Evolutionary conservation across 2,329 filamentous ascomycete species (phyloP), one percentile per base, ranked within the genome.

Genomic region (Hypoxylon sp.): DNA sequence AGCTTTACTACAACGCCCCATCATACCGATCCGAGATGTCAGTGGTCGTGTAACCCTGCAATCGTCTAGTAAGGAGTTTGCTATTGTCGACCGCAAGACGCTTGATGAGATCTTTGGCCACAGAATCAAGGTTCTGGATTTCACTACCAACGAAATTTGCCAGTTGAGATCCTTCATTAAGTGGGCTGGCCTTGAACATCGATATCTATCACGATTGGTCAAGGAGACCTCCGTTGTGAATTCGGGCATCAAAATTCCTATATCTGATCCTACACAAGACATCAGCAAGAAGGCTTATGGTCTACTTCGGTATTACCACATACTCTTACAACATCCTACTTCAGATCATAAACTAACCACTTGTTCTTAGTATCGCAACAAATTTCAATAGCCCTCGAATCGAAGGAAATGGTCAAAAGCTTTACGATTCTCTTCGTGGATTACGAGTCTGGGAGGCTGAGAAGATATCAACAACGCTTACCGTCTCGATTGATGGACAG

Each of bases 71-170:
- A 62, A 50, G 0, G 62, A 73, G 2, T 83, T 83, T 53, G 75
- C 73, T 10, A 76, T 83, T 1, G 57, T 73, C 1, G 81, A 83
- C 53, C 77, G 78, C 24, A 73, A 80, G 6, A 17, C 42, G 0
- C 56, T 81, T 1, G 55, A 50, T 0, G 67, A 73, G 2, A 55
- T 66, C 0, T 83, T 83, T 52, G 19, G 53, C 0, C 19, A 56
- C 4, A 72, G 63, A 10, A 74, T 77, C 2, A 80, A 77, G 51
- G 62, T 79, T 2, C 70, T 83, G 0, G 80, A 82, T 61, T 82
- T 81, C 55, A 68, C 50, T 0, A 51, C 81, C 1, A 73, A 80
- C 6, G 78, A 83, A 0, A 70, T 80, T 3, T 68, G 63, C 1
- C 65, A 59, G 0, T 62, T 83, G 0, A 60, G 59, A 2, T 74